Evolutionary conservation across 202 grass and related monocot species (phyloP).

Genomic region (Hordeum pubiflorum): DNA sequence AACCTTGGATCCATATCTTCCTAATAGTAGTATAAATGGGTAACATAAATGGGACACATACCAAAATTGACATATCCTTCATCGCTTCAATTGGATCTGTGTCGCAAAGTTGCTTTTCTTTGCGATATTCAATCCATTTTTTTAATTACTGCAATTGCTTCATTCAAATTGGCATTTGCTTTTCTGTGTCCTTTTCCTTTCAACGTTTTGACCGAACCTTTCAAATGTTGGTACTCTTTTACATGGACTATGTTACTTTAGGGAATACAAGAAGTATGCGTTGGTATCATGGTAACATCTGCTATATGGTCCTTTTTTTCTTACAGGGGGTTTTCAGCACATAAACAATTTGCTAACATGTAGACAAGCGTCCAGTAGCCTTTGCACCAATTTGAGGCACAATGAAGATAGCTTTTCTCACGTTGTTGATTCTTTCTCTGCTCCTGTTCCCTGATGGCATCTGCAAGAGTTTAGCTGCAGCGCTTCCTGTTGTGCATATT

Average conservation of each 20-base stretch:
- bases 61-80: neutral
- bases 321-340: neutral
- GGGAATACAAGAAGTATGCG: neutral
- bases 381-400: constrained; percentile 17
- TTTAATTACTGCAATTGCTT: neutral
- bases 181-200: neutral
- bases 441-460: constrained; percentile 28
- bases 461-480: constrained; percentile 35
- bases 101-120: constrained; percentile 6
- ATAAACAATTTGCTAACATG: constrained; percentile 9
- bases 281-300: neutral
- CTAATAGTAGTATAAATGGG: neutral
- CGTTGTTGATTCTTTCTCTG: constrained; percentile 25
- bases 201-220: neutral
- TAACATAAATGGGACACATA: neutral
- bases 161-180: neutral
- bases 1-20: neutral
- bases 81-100: neutral
- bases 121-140: neutral
- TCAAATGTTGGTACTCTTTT: neutral
- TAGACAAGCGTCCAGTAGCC: neutral
- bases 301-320: neutral
- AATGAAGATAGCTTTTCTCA: constrained; percentile 46
- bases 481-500: constrained; percentile 55
- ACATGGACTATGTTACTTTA: neutral